Conservation (phyloP, 2,329 filamentous ascomycete species). For the Leptosphaerulina australis region DNA sequence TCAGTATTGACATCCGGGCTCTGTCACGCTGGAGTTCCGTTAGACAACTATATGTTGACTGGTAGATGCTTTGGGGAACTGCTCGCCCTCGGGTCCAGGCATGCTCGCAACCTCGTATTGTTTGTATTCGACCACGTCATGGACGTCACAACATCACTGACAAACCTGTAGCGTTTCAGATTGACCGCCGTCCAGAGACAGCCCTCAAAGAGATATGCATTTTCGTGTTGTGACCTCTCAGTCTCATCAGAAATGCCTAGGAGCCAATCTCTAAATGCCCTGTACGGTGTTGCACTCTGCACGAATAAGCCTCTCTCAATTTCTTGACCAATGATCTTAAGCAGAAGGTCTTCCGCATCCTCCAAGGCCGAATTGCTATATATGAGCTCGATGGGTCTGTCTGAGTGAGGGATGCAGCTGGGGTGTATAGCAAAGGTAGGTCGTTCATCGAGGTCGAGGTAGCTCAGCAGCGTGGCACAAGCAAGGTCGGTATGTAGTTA, state of each 20-base stretch:
- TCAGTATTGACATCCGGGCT: conserved; percentile 3
- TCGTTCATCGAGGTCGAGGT: conserved; percentile 33
- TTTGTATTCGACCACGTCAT: conserved; percentile 19
- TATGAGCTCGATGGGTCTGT: conserved; percentile 24
- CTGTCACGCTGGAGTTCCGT: not conserved
- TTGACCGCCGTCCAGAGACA: conserved; percentile 36
- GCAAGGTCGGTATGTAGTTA: conserved; percentile 12
- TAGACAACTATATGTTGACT: not conserved
- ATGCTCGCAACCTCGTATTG: conserved; percentile 1
- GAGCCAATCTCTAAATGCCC: conserved; percentile 39
- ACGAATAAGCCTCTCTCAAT: conserved; percentile 22
- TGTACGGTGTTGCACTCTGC: conserved; percentile 22
- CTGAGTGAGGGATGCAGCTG: conserved; percentile 6
- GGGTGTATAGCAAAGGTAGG: conserved; percentile 33
- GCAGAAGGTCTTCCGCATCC: conserved; percentile 23
- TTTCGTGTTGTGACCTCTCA: conserved; percentile 20
- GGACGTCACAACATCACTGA: conserved; percentile 33
- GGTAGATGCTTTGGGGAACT: conserved; percentile 53
- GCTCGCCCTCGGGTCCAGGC: conserved; percentile 18
- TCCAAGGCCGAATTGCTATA: conserved; percentile 37
- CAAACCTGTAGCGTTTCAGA: conserved; percentile 32
- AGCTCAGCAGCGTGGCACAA: conserved; percentile 26
- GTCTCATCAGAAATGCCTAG: conserved; percentile 17
- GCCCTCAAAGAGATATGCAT: conserved; percentile 33
- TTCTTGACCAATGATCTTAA: conserved; percentile 26